Base-by-base conservation (phyloP, 1,284 basidiomycete genomes). In the Tilletia indica region DNA sequence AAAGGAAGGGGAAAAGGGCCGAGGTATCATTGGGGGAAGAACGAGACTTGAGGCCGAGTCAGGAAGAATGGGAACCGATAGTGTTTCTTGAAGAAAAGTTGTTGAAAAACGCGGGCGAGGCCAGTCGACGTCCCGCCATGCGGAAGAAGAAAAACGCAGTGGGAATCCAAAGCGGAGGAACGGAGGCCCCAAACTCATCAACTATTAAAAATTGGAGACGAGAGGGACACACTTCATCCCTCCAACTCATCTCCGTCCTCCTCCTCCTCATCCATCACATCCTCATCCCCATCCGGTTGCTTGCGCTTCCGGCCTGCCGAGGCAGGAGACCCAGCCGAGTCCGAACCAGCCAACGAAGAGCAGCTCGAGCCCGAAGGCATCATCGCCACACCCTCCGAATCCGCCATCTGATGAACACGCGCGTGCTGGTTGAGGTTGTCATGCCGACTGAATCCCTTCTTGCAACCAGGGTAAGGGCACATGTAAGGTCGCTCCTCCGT, bases 381-480 rank as follows among this genome's bases (percentile, higher is more conserved):
- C 34, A 34, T 12, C 9, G n/a, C 61, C 11, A 19, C 61, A 19
- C 36, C 61, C 4, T 38, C 36, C 6, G 31, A 25, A 6, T 64
- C 61, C 9, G 38, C 49, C 14, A 68, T n/a, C 42, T 51, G 42
- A 69, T 82, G 80, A 25, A 82, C 80, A 31, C 80, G 79, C 11
- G 77, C 76, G 71, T 82, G 80, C 70, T 82, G 80, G 68, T 82
- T 81, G 66, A 82, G 74, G 69, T 82, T 82, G 73, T 82, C 80
- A 71, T 80, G 79, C 58, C 80, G 73, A 67, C 76, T 78, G 72
- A 82, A 82, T 34, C 73, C 72, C 74, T 82, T 82, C 72, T 75
- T 74, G 75, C 80, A 81, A 51, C 74, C 71, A 49, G 78, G 77
- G 68, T 73, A 76, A 34, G 77, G 73, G 75, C 80, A 82, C 45